A percentile compares a stretch with the other conserved stretches of the same genome.
phyloP scores from a whole-genome alignment of 2,329 filamentous ascomycete genomes.

The Colletotrichum chrysophilum region DNA sequence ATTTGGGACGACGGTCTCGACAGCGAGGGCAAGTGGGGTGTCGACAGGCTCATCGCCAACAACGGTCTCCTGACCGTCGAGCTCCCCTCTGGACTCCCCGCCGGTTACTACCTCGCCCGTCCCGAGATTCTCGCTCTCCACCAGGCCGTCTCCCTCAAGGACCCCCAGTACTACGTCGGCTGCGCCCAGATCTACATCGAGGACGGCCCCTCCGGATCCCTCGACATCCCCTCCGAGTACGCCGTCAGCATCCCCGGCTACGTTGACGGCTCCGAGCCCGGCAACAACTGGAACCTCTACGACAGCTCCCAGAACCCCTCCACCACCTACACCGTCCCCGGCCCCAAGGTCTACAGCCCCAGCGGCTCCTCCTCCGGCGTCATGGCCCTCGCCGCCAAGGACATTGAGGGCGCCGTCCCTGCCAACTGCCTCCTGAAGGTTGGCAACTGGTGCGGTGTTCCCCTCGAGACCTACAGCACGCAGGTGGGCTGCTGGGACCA shows the following conservation, averaged over 20 bases:
- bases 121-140: conserved; percentile 75
- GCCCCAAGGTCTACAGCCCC: conserved; percentile 59
- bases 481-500: conserved; percentile 66
- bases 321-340: conserved; percentile 63
- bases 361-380: conserved; percentile 11
- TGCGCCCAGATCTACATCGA: conserved; percentile 75
- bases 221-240: conserved; percentile 50
- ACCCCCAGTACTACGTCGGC: conserved; percentile 76
- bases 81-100: conserved; percentile 65
- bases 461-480: conserved; percentile 61
- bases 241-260: conserved; percentile 72
- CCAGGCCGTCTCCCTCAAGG: conserved; percentile 51
- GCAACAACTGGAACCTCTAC: conserved; percentile 71
- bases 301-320: conserved; percentile 42
- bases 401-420: conserved; percentile 56
- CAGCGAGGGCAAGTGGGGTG: conserved; percentile 67
- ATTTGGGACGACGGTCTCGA: conserved; percentile 75
- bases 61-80: conserved; percentile 67
- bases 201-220: conserved; percentile 45
- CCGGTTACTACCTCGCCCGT: conserved; percentile 74
- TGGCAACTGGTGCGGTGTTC: conserved; percentile 74
- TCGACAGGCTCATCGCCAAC: conserved; percentile 69
- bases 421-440: conserved; percentile 66
- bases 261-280: conserved; percentile 56
- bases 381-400: conserved; percentile 4